A percentile compares a stretch with the other conserved stretches of the same genome.
These are phyloP conservation scores for Lindgomyces ingoldianus DNA, from an alignment of 495 filamentous ascomycete genomes.

Conservation along the genomic window DNA sequence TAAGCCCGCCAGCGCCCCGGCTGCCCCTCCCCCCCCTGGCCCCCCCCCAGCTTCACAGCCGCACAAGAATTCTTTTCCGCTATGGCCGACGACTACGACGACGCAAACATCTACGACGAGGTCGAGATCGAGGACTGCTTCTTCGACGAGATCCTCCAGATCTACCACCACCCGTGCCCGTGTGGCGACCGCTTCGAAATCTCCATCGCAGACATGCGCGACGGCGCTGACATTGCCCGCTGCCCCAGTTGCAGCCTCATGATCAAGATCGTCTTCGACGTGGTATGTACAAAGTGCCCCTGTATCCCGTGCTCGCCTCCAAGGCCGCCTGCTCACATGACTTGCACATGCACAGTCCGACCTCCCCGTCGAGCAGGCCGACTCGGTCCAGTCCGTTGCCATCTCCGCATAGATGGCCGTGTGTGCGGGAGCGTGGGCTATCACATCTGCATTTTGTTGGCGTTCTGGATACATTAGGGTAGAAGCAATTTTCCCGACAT, in stretches of 20 bases:
- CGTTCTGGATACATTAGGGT: too few species aligned
- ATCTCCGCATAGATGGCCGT: conserved; percentile 19
- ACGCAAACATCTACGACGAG: conserved; percentile 75
- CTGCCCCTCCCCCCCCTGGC: not conserved
- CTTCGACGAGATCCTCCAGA: conserved; percentile 75
- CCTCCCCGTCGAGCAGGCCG: conserved; percentile 33
- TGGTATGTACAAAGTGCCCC: conserved; percentile 65
- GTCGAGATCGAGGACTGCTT: conserved; percentile 99
- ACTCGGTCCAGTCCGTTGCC: not conserved
- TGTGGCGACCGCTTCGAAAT: conserved; percentile 98
- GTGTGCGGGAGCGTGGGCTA: too few species aligned
- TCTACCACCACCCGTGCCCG: conserved; percentile 95
- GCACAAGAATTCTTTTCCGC: not conserved
- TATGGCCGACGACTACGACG: conserved; percentile 24
- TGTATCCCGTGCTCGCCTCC: too few species aligned
- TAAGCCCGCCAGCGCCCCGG: not conserved
- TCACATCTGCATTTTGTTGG: not conserved
- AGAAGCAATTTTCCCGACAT: too few species aligned
- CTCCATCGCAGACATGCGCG: conserved; percentile 75
- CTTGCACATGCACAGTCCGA: conserved; percentile 27
- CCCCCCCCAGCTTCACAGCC: not conserved
- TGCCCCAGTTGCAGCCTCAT: conserved; percentile 96
- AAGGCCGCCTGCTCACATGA: too few species aligned
- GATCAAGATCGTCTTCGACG: conserved; percentile 91
- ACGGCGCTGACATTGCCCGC: conserved; percentile 88